Percentiles rank a stretch among this genome's conserved stretches.
Conservation (phyloP, 345 rosid genomes). For the Viola odorata region DNA sequence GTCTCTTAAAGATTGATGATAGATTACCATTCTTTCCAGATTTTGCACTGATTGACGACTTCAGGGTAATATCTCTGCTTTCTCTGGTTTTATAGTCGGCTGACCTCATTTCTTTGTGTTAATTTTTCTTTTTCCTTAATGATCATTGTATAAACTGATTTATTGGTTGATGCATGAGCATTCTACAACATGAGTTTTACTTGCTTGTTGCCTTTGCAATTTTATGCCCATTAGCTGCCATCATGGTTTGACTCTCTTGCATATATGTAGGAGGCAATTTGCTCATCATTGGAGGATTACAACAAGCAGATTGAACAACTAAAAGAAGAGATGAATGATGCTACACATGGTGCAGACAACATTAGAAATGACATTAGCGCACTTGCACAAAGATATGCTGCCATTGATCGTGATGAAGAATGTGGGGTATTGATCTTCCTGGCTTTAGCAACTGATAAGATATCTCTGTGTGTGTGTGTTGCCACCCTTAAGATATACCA, state of each 20-base stretch:
- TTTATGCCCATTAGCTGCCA: not conserved
- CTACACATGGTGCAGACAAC: constrained; percentile 99
- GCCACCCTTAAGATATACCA: too few relatives aligned
- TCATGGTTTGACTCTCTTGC: not conserved
- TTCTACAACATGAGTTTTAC: not conserved
- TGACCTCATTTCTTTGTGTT: too few relatives aligned
- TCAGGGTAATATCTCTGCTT: constrained; percentile 51
- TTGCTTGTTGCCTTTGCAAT: not conserved
- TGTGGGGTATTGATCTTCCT: constrained; percentile 76
- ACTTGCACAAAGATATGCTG: constrained; percentile 94
- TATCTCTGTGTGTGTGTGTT: too few relatives aligned
- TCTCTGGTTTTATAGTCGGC: too few relatives aligned
- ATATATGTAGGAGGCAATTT: constrained; percentile 75
- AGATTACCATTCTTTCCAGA: constrained; percentile 98
- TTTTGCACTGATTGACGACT: constrained; percentile 98
- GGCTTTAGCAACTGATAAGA: too few relatives aligned
- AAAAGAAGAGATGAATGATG: constrained; percentile 98
- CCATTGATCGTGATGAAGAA: constrained; percentile 81
- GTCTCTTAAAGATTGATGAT: constrained; percentile 94
- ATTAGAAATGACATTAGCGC: constrained; percentile 96
- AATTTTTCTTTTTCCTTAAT: too few relatives aligned
- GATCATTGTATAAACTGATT: too few relatives aligned
- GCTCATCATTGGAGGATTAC: constrained; percentile 95
- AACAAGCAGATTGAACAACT: constrained; percentile 90
- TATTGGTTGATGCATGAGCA: not conserved